phyloP scores from a whole-genome alignment of 1,284 basidiomycete genomes.

The Sporisorium scitamineum region DNA sequence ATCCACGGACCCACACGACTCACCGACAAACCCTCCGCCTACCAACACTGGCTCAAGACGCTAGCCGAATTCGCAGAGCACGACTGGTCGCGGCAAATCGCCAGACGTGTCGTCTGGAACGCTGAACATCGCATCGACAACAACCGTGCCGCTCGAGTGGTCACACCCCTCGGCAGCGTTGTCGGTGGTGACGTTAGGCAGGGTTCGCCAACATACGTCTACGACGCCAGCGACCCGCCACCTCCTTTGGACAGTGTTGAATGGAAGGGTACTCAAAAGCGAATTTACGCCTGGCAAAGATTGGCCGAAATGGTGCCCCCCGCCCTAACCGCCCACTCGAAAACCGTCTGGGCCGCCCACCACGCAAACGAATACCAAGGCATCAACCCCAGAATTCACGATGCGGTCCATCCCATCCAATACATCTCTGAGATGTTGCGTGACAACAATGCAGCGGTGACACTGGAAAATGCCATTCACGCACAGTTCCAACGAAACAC shows the following conservation, averaged over 20 bases:
- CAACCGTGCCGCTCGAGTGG: background rate
- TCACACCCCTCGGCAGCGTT: slow-evolving; percentile 5
- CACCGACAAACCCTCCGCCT: too few species aligned
- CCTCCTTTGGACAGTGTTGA: background rate
- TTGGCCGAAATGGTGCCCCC: slow-evolving; percentile 6
- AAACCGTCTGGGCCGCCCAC: slow-evolving; percentile 2
- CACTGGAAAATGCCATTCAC: slow-evolving; percentile 24
- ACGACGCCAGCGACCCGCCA: slow-evolving; percentile 1
- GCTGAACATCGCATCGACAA: background rate
- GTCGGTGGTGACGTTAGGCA: background rate
- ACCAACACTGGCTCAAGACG: background rate
- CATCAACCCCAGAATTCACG: background rate
- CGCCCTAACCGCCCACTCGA: slow-evolving; percentile 8
- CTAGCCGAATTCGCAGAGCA: background rate
- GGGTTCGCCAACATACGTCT: background rate
- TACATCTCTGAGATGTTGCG: slow-evolving; percentile 19
- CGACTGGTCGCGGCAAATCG: slow-evolving; percentile 1
- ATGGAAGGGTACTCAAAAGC: background rate
- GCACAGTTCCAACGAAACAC: background rate
- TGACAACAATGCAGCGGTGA: slow-evolving; percentile 4
- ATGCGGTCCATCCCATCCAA: slow-evolving; percentile 28
- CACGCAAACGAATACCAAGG: background rate
- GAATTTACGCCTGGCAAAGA: slow-evolving; percentile 11
- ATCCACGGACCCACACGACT: background rate
- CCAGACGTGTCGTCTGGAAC: slow-evolving; percentile 3